Evolutionary conservation across 1,284 basidiomycete species (phyloP), one percentile per base, ranked within the genome.

Genomic region (Singerocomus rubriflavus): DNA sequence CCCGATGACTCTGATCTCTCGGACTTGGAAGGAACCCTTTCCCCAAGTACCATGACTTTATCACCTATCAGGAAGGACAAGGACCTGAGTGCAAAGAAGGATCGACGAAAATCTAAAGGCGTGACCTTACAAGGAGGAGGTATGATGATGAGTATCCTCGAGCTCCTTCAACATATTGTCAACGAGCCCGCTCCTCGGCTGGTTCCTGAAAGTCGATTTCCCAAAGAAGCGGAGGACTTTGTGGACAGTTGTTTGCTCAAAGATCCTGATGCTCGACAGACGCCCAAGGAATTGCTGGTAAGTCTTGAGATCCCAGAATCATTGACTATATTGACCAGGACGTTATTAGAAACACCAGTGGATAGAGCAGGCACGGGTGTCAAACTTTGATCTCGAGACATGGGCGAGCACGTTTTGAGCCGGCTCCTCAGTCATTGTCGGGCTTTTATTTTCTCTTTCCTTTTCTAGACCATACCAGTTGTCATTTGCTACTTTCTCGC

Each of bases 111-210:
- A 75, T 85, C 84, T 62, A 87, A 83, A 60, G 93, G 93, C 43
- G 93, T 96, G 47, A 88, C 83, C 57, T 73, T 97, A 55, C 91
- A 93, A 64, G 93, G 93, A 34, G 90, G 90, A 4, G 88, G 87
- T 12, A 91, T 90, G 82, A 94, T 93, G 59, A 96, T 99, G 92
- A 92, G 88, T 58, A 99, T 99, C 64, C 78, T 99, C 41, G 96
- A 99, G 71, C 72, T 99, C 33, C 77, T 99, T 63, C 96, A 99
- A 64, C 93, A 98, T 64, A 98, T 99, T 62, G 97, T 99, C 52
- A 94, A 96, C 62, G 94, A 98, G 69, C 92, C 94, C 16, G 92
- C 94, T 29, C 94, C 94, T 29, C 75, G 81, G 59, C 71, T 98
- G 50, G 81, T 82, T 13, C 78, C 82, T 0, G 80, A 84, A 45